Conservation (phyloP, 768 basidiomycete species). For the Auriscalpium microsporum region DNA sequence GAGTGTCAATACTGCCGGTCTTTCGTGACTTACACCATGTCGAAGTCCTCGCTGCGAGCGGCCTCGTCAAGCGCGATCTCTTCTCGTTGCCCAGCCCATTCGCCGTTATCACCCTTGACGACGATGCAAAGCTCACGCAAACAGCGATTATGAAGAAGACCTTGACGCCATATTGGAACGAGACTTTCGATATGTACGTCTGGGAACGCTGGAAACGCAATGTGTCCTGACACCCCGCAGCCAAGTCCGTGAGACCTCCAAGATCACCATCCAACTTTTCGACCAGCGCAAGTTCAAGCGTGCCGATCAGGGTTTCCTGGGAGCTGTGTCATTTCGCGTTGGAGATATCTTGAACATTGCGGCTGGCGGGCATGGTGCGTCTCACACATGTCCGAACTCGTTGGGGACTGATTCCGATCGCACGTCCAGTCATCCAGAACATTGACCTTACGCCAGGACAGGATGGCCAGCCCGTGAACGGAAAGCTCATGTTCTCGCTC, state of each 20-base stretch:
- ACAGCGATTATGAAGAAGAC: constrained; percentile 64
- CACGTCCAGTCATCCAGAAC: constrained; percentile 52
- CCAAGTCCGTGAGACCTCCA: constrained; percentile 63
- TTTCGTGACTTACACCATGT: too few relatives aligned
- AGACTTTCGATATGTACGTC: constrained; percentile 77
- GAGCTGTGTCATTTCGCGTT: constrained; percentile 38
- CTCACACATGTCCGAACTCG: not conserved
- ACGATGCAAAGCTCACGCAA: constrained; percentile 66
- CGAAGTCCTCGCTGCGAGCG: constrained; percentile 68
- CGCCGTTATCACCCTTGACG: constrained; percentile 81
- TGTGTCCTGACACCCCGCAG: constrained; percentile 28
- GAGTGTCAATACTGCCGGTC: too few relatives aligned
- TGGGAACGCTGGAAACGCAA: not conserved
- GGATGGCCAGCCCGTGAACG: constrained; percentile 73
- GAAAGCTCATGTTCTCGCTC: constrained; percentile 64
- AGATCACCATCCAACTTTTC: constrained; percentile 79
- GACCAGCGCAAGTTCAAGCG: constrained; percentile 85
- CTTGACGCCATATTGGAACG: constrained; percentile 73
- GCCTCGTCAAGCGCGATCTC: constrained; percentile 68
- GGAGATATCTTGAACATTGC: constrained; percentile 32
- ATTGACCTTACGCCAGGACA: constrained; percentile 65
- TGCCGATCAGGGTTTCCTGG: constrained; percentile 67
- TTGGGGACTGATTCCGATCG: constrained; percentile 14
- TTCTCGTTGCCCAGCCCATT: constrained; percentile 83
- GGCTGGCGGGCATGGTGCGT: constrained; percentile 21